These are phyloP conservation scores for Phalaenopsis aphrodite DNA, from an alignment of 106 monocot species.

Conservation along the genomic window DNA sequence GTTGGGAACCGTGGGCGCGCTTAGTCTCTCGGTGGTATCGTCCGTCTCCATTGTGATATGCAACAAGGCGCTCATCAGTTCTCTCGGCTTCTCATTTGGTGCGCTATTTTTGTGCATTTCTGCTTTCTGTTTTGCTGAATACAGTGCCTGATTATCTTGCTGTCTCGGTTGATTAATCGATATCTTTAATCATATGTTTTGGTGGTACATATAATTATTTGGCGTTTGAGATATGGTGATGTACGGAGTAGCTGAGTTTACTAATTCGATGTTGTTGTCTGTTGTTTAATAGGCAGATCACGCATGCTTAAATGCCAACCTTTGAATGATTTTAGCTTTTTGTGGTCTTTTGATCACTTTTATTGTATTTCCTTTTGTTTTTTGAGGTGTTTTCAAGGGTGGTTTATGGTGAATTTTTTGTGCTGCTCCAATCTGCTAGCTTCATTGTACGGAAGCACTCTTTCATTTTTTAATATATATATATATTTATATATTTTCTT, in stretches of 20 bases:
- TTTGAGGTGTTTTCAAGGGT: not conserved
- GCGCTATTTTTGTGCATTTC: not conserved
- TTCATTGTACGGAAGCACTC: not conserved
- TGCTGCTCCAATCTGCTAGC: not conserved
- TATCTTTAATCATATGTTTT: not conserved
- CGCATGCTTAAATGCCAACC: not conserved
- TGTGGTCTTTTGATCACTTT: not conserved
- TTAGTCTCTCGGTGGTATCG: slow-evolving; percentile 9
- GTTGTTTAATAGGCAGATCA: not conserved
- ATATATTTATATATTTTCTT: too few species aligned
- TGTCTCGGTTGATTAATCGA: not conserved
- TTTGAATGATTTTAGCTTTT: slow-evolving; percentile 1
- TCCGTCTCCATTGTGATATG: slow-evolving; percentile 11
- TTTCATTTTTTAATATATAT: not conserved
- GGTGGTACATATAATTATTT: not conserved
- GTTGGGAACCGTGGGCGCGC: slow-evolving; percentile 8
- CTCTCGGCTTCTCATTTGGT: slow-evolving; percentile 10
- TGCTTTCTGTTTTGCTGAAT: not conserved
- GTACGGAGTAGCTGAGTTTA: not conserved
- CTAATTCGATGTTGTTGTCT: not conserved
- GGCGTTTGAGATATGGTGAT: not conserved
- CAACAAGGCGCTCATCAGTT: slow-evolving; percentile 12
- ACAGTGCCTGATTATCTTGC: not conserved
- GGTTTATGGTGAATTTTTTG: not conserved
- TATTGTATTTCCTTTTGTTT: not conserved